Base-by-base conservation (phyloP, 2,329 filamentous ascomycete genomes). In the Colletotrichum magnum region DNA sequence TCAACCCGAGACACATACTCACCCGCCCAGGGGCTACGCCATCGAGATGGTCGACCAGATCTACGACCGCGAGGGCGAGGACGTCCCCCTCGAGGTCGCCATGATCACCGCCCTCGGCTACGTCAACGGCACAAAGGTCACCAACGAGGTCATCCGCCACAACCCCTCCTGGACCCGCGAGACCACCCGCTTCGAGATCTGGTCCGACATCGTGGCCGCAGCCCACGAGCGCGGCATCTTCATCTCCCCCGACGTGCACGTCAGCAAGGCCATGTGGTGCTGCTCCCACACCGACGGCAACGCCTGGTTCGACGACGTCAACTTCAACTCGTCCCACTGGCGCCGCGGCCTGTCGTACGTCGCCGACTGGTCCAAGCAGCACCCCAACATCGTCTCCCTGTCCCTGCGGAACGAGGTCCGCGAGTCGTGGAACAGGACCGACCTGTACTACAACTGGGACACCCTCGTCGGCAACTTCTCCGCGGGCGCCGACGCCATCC, bases 361-460 rank as follows among this genome's bases (percentile, higher is more conserved):
- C 76, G 83, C 74, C 66, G 71, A 77, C 18, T 84, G 84, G 80
- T 80, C 81, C 10, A 75, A 79, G 48, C 71, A 73, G 13, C 83
- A 84, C 74, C 69, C 69, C 60, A 69, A 69, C 39, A 53, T 68
- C 60, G 66, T 68, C 45, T 68, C 69, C 6, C 47, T 69, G 24
- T 84, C 84, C 5, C 82, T 90, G 51, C 86, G 88, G 73, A 90
- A 90, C 78, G 88, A 90, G 78, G 79, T 89, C 28, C 84, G 86
- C 58, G 80, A 81, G 71, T 79, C 81, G 58, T 79, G 85, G 62
- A 75, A 83, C 24, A 86, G 86, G 74, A 80, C 77, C 9, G 77
- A 82, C 41, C 70, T 74, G 13, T 84, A 86, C 73, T 71, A 71
- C 66, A 65, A 65, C 69, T 70, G 69, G 69, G 58, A 76, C 21